Conservation (phyloP, 1,139 yeast genomes). For the Candida tropicalis region DNA sequence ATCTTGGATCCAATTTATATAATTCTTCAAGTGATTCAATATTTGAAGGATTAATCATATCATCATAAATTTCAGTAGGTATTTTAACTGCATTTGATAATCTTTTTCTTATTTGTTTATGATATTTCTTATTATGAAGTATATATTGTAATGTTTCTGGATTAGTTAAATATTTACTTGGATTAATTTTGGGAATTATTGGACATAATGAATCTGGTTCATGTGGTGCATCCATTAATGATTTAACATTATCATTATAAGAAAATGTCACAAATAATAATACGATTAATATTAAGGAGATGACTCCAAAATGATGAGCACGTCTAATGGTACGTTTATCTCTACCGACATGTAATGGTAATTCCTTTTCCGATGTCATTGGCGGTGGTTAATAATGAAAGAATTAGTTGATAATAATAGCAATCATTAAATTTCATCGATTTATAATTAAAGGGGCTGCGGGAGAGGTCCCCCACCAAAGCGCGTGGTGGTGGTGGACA, state of each 20-base stretch:
- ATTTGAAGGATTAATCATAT: conserved; percentile 32
- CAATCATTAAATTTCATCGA: no score
- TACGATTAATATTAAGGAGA: not conserved
- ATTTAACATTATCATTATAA: not conserved
- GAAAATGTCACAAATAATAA: not conserved
- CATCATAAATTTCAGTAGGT: conserved; percentile 66
- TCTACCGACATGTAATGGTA: conserved; percentile 1
- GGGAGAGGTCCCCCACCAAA: no score
- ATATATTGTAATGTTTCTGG: conserved; percentile 28
- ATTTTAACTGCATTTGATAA: conserved; percentile 59
- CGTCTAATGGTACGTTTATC: not conserved
- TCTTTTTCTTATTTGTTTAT: conserved; percentile 40
- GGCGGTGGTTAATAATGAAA: not conserved
- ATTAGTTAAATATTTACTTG: conserved; percentile 24
- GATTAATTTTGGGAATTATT: conserved; percentile 33
- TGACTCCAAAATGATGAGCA: not conserved
- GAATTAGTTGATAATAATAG: not conserved
- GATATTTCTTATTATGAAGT: conserved; percentile 41
- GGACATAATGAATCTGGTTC: conserved; percentile 38
- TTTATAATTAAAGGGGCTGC: no score
- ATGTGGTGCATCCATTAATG: not conserved
- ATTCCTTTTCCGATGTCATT: conserved; percentile 5
- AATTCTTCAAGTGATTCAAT: conserved; percentile 27
- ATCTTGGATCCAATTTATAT: conserved; percentile 29
- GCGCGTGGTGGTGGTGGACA: no score